Base-by-base conservation (phyloP, 352 stramenopile genomes). In the Lagenidium giganteum region DNA sequence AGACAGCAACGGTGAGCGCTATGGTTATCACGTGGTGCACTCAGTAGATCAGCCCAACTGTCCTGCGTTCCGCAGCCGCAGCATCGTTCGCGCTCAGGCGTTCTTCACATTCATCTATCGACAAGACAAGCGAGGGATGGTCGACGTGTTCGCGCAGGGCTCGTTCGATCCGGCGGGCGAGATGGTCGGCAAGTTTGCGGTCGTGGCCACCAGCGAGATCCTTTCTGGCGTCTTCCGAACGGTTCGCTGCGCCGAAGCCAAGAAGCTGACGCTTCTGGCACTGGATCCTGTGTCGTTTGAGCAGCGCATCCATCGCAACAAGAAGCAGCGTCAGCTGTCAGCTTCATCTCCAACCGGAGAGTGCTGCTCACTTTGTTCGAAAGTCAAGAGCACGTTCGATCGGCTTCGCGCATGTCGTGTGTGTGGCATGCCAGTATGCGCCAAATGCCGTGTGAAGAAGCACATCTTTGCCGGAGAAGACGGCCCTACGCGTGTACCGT, bases 231-330 rank as follows among this genome's bases (percentile, higher is more conserved):
- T 76, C 5, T 56, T 69, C 23, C 51, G 56, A 22, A 61, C 53
- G 3, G 68, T 79, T 8, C 41, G 47, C 3, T 78, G 64, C 18
- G 66, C 70, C 0, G 60, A 79, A 28, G 70, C 70, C 39, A 82
- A 82, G 57, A 79, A 74, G 38, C 48, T 82, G 14, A 77, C 67
- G 41, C 39, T 78, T 16, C 30, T 82, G n/a, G 45, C 65, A 4
- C 36, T 45, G 12, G 34, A 43, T n/a, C n/a, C n/a, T n/a, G n/a
- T n/a, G n/a, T n/a, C n/a, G n/a, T n/a, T n/a, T n/a, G n/a, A n/a
- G n/a, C n/a, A n/a, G n/a, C n/a, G n/a, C n/a, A 22, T 45, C 26
- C 14, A 18, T 43, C 47, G 57, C 30, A 34, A 57, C 35, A 48
- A 63, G 33, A 12, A 35, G 26, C 32, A 34, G 11, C 13, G 42